These are phyloP conservation scores for Puccinia coronata DNA, from an alignment of 1,284 basidiomycete species.

Conservation along the genomic window DNA sequence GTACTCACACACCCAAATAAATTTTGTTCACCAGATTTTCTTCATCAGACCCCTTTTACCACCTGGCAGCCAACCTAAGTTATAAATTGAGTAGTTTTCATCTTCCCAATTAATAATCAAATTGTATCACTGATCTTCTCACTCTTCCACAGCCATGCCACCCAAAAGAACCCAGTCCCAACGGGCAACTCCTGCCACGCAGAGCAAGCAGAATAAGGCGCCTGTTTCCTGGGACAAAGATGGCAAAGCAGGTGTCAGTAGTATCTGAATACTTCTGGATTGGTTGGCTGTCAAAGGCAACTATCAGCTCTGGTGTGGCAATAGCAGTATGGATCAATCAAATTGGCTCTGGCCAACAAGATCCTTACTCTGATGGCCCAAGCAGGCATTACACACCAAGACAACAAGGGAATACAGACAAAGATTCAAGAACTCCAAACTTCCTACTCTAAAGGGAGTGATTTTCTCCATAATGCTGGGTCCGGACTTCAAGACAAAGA, in stretches of 20 bases:
- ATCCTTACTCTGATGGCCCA: not conserved
- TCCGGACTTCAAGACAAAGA: not conserved
- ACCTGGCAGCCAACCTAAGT: too few species aligned
- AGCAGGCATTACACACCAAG: not conserved
- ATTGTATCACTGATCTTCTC: too few species aligned
- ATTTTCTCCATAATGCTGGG: not conserved
- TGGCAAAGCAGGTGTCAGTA: not conserved
- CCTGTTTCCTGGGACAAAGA: not conserved
- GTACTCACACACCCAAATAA: too few species aligned
- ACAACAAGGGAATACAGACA: conserved; percentile 9
- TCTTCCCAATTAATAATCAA: too few species aligned
- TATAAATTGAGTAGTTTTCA: too few species aligned
- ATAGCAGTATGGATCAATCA: not conserved
- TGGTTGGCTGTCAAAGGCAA: not conserved
- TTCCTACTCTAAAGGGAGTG: not conserved
- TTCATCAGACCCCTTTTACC: too few species aligned
- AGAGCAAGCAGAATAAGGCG: not conserved
- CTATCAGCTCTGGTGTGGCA: not conserved
- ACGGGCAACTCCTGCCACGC: not conserved
- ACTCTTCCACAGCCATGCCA: too few species aligned
- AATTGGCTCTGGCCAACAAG: not conserved
- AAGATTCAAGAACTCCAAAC: conserved; percentile 11
- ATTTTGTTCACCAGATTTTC: too few species aligned
- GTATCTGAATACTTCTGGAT: not conserved
- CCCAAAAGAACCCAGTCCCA: not conserved